Evolutionary conservation across 164 flowering plant genomes (phyloP).

Genomic region (Protea cynaroides): DNA sequence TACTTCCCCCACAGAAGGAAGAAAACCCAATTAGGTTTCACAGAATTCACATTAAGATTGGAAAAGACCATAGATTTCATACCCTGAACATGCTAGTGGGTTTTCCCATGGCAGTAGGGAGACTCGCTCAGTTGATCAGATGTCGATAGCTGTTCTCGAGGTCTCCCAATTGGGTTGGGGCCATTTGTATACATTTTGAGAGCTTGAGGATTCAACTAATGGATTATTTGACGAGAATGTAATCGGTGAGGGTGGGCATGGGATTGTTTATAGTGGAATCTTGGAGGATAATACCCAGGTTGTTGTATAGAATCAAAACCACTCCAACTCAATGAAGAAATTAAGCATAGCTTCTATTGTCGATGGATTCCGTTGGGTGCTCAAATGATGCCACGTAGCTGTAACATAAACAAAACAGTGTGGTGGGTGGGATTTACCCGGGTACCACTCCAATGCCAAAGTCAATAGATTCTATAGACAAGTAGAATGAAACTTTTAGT

Average conservation of each 20-base stretch:
- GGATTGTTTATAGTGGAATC: constrained; percentile 22
- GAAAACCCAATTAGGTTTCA: constrained; percentile 1
- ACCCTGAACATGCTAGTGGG: constrained; percentile 8
- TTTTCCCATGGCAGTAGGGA: constrained; percentile 4
- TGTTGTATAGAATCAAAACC: constrained; percentile 29
- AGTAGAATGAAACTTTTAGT: no score
- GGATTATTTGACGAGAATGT: constrained; percentile 22
- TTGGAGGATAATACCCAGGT: constrained; percentile 13
- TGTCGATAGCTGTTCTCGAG: constrained; percentile 13
- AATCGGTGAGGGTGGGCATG: constrained; percentile 28
- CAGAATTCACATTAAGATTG: constrained; percentile 15
- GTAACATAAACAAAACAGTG: no score
- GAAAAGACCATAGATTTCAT: constrained; percentile 8
- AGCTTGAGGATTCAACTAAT: constrained; percentile 20
- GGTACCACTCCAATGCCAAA: no score
- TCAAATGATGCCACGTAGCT: no score
- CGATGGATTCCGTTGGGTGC: no score
- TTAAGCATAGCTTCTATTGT: no score
- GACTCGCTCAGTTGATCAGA: constrained; percentile 10
- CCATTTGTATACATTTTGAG: constrained; percentile 23
- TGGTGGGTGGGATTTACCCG: no score
- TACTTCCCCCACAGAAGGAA: not conserved
- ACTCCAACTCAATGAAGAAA: no score
- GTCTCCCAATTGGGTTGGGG: constrained; percentile 31
- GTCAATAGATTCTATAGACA: no score